phyloP scores from a whole-genome alignment of 306 rosid species.

The Medicago arabica region DNA sequence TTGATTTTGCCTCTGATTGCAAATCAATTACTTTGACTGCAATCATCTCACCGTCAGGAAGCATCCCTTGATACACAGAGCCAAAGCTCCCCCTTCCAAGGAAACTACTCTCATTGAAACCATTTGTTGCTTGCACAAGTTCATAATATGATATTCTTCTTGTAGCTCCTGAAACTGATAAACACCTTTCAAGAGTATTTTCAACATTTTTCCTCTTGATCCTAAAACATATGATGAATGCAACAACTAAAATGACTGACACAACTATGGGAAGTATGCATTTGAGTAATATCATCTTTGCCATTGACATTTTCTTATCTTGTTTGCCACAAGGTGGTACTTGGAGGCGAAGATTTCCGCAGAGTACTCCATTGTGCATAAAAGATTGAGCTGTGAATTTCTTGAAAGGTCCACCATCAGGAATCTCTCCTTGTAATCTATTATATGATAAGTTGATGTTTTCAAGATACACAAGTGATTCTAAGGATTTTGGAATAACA shows the following conservation, averaged over 20 bases:
- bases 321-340: background rate
- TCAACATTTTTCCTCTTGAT: background rate
- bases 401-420: constrained; percentile 28
- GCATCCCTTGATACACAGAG: constrained; percentile 23
- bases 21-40: constrained; percentile 39
- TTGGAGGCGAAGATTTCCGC: constrained; percentile 26
- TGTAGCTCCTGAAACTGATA: background rate
- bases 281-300: background rate
- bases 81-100: constrained; percentile 38
- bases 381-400: constrained; percentile 37
- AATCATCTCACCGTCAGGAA: constrained; percentile 28
- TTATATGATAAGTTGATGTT: constrained; percentile 45
- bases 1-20: background rate
- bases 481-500: constrained; percentile 39
- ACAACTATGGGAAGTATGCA: background rate
- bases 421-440: constrained; percentile 40
- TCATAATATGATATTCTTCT: constrained; percentile 37
- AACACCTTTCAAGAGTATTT: background rate
- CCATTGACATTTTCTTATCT: background rate
- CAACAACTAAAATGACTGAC: background rate
- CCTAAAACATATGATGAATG: background rate
- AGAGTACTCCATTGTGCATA: constrained; percentile 37
- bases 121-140: background rate
- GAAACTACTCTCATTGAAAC: constrained; percentile 28
- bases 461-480: constrained; percentile 33